Conservation (phyloP, 106 monocot species). For the Phalaenopsis equestris region DNA sequence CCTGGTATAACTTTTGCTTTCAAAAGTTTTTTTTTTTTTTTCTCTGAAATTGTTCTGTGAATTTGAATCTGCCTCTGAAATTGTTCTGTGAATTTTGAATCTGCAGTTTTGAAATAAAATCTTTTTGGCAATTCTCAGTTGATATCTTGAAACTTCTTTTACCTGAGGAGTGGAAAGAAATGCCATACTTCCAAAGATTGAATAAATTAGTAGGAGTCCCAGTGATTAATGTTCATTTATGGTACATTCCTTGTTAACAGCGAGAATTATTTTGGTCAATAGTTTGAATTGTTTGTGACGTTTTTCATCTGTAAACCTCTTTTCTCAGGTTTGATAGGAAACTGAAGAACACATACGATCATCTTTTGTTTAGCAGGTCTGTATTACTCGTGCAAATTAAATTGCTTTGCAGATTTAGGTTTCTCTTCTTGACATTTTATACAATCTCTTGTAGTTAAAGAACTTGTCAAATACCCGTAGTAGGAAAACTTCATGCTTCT, state of each 20-base stretch:
- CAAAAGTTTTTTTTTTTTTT: no score
- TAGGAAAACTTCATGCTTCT: not conserved
- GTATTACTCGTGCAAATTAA: conserved; percentile 1
- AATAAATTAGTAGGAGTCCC: conserved; percentile 95
- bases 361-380: conserved; percentile 97
- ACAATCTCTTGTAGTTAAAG: not conserved
- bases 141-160: conserved; percentile 95
- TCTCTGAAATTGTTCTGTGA: no score
- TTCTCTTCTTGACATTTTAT: conserved; percentile 5
- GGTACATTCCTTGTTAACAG: conserved; percentile 21
- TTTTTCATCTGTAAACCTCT: conserved; percentile 2
- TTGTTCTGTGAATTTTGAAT: conserved; percentile 1
- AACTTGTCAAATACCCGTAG: not conserved
- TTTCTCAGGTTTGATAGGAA: conserved; percentile 93
- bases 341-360: conserved; percentile 94
- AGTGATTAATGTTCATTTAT: conserved; percentile 97
- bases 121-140: conserved; percentile 40
- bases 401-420: not conserved
- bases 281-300: not conserved
- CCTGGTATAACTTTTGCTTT: conserved; percentile 49
- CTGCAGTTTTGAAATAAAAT: conserved; percentile 4
- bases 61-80: not conserved
- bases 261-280: not conserved
- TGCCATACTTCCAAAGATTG: conserved; percentile 77
- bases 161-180: conserved; percentile 89